A percentile compares a stretch with the other conserved stretches of the same genome.
Conservation (phyloP, 192 early-diverging fungal species). For the Jimgerdemannia flammicorona region DNA sequence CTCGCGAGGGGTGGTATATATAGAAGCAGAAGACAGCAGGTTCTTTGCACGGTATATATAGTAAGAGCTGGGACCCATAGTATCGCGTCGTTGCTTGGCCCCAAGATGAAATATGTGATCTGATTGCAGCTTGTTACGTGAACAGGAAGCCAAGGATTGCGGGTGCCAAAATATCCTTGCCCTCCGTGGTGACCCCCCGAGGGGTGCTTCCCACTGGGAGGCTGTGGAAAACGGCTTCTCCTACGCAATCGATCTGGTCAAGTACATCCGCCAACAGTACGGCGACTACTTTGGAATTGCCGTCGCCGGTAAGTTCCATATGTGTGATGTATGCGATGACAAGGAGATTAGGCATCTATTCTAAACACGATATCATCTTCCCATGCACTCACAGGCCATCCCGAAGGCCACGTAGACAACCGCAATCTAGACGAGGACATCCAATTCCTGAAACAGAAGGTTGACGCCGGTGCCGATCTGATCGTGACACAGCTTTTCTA, state of each 20-base stretch:
- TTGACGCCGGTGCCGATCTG: conserved; percentile 90
- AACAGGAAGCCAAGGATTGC: conserved; percentile 75
- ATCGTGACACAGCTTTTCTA: conserved; percentile 96
- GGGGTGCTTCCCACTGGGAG: conserved; percentile 77
- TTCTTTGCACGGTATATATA: background rate
- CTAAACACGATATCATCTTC: background rate
- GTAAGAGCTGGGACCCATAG: background rate
- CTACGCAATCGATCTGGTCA: conserved; percentile 86
- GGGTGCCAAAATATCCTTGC: conserved; percentile 98
- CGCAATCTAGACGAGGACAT: conserved; percentile 74
- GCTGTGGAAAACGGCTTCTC: conserved; percentile 83
- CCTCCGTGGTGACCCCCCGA: conserved; percentile 91
- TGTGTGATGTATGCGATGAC: background rate
- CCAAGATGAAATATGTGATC: too few relatives aligned
- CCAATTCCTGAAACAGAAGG: conserved; percentile 77
- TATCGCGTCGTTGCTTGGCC: too few relatives aligned
- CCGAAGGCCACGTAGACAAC: conserved; percentile 89
- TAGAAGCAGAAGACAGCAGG: background rate
- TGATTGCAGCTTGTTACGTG: background rate
- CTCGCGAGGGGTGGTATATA: conserved; percentile 5
- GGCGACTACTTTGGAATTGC: conserved; percentile 96
- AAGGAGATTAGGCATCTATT: background rate
- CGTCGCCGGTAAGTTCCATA: conserved; percentile 67
- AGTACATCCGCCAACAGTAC: conserved; percentile 84
- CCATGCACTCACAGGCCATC: conserved; percentile 49